Evolutionary conservation across 805 yeast species (phyloP).

Genomic region (Kluyveromyces aestuarii): DNA sequence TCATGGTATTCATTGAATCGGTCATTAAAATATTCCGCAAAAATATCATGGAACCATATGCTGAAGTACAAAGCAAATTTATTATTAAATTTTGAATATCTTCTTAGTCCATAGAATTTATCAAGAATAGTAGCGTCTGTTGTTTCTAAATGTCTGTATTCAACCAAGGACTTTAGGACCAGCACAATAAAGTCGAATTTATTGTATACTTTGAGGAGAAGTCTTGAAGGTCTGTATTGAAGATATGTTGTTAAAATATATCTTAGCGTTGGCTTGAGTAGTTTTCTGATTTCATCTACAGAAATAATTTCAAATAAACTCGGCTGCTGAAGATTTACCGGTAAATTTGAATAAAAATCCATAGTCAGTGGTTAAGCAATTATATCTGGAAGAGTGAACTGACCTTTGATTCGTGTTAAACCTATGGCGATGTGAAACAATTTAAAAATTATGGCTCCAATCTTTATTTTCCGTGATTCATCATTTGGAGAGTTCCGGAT

Average conservation of each 20-base stretch:
- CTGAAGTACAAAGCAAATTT: not conserved
- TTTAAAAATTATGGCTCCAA: too few relatives aligned
- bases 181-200: constrained; percentile 62
- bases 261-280: constrained; percentile 75
- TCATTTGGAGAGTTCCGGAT: too few relatives aligned
- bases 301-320: constrained; percentile 85
- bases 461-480: too few relatives aligned
- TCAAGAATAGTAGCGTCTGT: constrained; percentile 89
- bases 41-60: constrained; percentile 9
- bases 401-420: too few relatives aligned
- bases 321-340: constrained; percentile 35
- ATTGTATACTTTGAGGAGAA: constrained; percentile 50
- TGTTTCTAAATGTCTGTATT: constrained; percentile 54
- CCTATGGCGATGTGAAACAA: too few relatives aligned
- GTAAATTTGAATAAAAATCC: constrained; percentile 27
- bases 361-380: constrained; percentile 5
- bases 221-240: constrained; percentile 43
- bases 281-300: constrained; percentile 63
- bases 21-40: constrained; percentile 14
- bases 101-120: constrained; percentile 81
- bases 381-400: not conserved
- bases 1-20: constrained; percentile 6
- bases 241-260: constrained; percentile 36
- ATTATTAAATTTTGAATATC: constrained; percentile 23
- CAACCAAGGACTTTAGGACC: constrained; percentile 51